Base-by-base conservation (phyloP, 768 basidiomycete genomes). In the Suillus paluster region DNA sequence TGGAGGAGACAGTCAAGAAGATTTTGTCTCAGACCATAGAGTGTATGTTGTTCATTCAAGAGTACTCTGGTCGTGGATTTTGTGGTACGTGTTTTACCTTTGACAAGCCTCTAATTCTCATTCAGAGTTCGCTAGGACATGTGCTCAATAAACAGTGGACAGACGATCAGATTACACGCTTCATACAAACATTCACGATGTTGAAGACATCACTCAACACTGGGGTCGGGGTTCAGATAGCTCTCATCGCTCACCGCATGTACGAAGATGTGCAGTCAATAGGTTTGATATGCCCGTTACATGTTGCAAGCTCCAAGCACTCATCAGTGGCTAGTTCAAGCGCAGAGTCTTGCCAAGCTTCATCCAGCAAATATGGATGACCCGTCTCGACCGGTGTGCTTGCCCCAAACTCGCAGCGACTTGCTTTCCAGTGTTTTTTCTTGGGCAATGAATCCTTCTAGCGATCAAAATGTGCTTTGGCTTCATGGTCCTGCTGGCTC, bases 41-140 rank as follows among this genome's bases (percentile, higher is more conserved):
- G 65, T 78, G 77, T 34, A 71, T 63, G 17, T 67, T 79, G 58
- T 78, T 78, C 57, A 64, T 78, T 54, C 77, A 69, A 8, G 78
- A 78, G 58, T 78, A 73, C 46, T 70, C 67, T 55, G 75, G 75
- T 0, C 64, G 71, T 55, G 75, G 78, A 9, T 78, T 78, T 46
- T 67, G 67, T 64, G 62, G 78, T 79, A 63, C n/a, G 52, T 27
- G 45, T 8, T 9, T 57, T n/a, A 58, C 17, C 3, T 2, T 8
- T 3, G 10, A 4, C 12, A 41, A 21, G 33, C n/a, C 15, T 59
- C 17, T 10, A 33, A 55, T 55, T 58, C 63, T 73, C n/a, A 68
- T 7, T 9, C 15, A 39, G 6, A 2, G 5, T 6, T 15, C 39
- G 21, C 25, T 19, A 52, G 23, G 49, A 61, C 75, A 74, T 61